Evolutionary conservation across 805 yeast genomes (phyloP), one percentile per base, ranked within the genome.

Genomic region (Blastobotrys americana): DNA sequence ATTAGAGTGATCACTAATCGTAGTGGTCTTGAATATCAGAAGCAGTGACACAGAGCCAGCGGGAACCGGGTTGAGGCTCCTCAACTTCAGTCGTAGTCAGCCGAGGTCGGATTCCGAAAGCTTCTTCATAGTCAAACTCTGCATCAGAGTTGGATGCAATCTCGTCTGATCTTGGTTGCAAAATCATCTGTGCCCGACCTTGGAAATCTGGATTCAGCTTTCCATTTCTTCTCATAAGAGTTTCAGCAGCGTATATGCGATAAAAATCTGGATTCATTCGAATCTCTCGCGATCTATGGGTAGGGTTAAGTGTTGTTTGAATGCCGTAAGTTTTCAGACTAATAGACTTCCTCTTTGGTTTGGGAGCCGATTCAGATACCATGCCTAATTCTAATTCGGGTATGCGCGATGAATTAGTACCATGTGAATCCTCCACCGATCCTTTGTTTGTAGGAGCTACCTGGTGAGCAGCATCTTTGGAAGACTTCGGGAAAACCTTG

Each of bases 211-310:
- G 53, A 42, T 60, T 59, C 20, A 63, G 52, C 44, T 64, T 64
- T 22, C 66, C 67, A 39, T 55, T 48, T 21, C 48, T 46, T 21
- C 65, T 54, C 67, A 63, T 63, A 28, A 54, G 48, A 22, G 55
- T 50, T 43, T 63, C 68, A 36, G 63, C 48, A 2, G 68, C 68
- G 31, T 58, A 52, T 18, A 63, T 46, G 10, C 65, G 60, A 36
- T 61, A 53, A 44, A 61, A 63, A 23, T 57, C 58, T 17, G 65
- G 55, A 46, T 63, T 63, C 52, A 59, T 51, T 8, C 67, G 58
- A 13, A 55, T 53, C 41, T 60, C 64, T 13, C 65, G 59, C 3
- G 64, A 60, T 4, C 63, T 54, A 8, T 50, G 33, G 28, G 55
- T 50, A 5, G 57, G 59, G 16, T 58, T 47, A 21, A 57, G 55